phyloP scores from a whole-genome alignment of 768 basidiomycete genomes.

The Tulasnella sp. region DNA sequence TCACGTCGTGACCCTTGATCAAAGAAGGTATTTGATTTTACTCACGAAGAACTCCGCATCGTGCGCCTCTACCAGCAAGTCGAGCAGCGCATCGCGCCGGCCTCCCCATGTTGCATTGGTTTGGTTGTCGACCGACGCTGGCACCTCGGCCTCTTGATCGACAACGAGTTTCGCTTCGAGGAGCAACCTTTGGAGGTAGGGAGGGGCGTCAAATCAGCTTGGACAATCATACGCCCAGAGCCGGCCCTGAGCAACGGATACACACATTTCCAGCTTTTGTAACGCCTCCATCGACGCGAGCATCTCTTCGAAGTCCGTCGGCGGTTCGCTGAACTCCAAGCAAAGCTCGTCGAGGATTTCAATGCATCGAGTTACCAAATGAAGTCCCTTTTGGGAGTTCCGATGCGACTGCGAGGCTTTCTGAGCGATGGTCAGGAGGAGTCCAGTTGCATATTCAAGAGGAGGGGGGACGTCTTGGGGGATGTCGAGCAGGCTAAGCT shows the following conservation, averaged over 20 bases:
- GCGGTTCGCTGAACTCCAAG: background rate
- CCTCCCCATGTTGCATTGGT: background rate
- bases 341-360: background rate
- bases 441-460: background rate
- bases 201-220: too few species aligned
- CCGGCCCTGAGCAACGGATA: background rate
- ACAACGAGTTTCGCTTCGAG: background rate
- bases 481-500: background rate
- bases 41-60: background rate
- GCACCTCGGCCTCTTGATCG: background rate
- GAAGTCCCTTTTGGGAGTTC: background rate
- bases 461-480: background rate
- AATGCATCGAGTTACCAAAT: background rate
- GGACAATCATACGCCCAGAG: too few species aligned
- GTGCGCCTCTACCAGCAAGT: background rate
- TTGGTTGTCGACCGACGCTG: background rate
- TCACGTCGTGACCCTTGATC: too few species aligned
- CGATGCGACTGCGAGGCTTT: constrained; percentile 5
- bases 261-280: background rate
- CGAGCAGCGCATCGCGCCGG: constrained; percentile 1
- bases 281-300: background rate
- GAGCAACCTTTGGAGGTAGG: background rate
- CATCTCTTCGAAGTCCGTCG: background rate
- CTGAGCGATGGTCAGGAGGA: background rate
- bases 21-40: too few species aligned